Evolutionary conservation across 108 stramenopile species (phyloP).

Genomic region (Conticribra weissflogii): DNA sequence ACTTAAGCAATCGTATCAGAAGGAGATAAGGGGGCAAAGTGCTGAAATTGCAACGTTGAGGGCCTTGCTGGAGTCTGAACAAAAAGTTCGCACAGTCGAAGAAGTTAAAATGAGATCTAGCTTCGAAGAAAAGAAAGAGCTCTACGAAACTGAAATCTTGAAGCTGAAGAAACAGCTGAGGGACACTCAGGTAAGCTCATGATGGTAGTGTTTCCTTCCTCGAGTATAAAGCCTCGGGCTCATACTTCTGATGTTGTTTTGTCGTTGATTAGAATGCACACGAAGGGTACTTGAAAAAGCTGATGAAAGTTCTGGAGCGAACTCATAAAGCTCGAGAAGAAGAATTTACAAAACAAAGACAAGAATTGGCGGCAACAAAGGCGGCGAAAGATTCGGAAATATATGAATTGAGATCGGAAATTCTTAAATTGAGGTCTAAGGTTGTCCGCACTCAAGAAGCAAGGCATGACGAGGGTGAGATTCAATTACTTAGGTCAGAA

Average conservation of each 20-base stretch:
- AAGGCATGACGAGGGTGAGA: neutral
- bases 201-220: conserved; percentile 35
- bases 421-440: conserved; percentile 11
- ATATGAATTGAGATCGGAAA: conserved; percentile 22
- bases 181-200: neutral
- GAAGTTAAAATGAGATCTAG: neutral
- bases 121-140: neutral
- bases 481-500: neutral
- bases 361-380: conserved; percentile 2
- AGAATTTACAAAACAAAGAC: neutral
- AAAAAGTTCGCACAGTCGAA: neutral
- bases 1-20: neutral
- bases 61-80: neutral
- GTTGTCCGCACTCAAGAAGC: neutral
- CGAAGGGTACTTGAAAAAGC: conserved; percentile 58
- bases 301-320: conserved; percentile 67
- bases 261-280: conserved; percentile 63
- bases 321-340: conserved; percentile 40
- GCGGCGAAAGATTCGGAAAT: conserved; percentile 47
- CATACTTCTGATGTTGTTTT: too few relatives aligned
- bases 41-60: neutral
- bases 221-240: conserved; percentile 56
- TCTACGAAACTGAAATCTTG: neutral
- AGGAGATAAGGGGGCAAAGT: neutral
- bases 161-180: neutral